phyloP scores from a whole-genome alignment of 2,329 filamentous ascomycete species.

The Didymella glomerata region DNA sequence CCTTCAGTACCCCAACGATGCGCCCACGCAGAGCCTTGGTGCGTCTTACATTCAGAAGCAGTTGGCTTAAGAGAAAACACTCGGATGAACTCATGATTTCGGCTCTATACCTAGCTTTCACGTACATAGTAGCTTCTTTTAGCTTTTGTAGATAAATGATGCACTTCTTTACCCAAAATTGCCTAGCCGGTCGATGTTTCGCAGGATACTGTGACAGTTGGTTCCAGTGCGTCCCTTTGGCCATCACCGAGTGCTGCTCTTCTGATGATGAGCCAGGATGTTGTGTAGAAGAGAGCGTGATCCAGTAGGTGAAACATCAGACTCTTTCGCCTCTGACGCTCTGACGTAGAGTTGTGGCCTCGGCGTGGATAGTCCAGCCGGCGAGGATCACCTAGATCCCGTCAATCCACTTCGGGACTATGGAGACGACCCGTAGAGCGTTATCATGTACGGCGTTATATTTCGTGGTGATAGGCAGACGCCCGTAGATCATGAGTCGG shows the following conservation, averaged over 20 bases:
- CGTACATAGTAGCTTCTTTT: background rate
- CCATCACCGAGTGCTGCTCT: background rate
- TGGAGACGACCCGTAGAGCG: background rate
- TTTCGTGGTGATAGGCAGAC: background rate
- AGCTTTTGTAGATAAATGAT: background rate
- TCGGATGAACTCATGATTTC: background rate
- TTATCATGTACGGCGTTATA: background rate
- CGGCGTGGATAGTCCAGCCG: background rate
- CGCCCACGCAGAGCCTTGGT: conserved; percentile 44
- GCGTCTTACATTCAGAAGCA: conserved; percentile 32
- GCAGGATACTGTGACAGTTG: too few species aligned
- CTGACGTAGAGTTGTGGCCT: background rate
- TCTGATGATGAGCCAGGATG: background rate
- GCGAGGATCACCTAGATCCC: background rate
- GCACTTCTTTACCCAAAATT: background rate
- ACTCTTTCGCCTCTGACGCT: background rate
- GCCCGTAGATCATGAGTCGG: background rate
- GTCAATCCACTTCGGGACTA: background rate
- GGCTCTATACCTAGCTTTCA: background rate
- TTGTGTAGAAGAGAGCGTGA: background rate
- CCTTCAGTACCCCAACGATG: conserved; percentile 37
- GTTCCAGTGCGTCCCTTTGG: too few species aligned
- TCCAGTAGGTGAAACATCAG: background rate
- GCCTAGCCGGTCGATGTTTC: too few species aligned
- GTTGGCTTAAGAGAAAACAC: conserved; percentile 6